Base-by-base conservation (phyloP, 139 green algal genomes). In the Diplosphaera chodatii region DNA sequence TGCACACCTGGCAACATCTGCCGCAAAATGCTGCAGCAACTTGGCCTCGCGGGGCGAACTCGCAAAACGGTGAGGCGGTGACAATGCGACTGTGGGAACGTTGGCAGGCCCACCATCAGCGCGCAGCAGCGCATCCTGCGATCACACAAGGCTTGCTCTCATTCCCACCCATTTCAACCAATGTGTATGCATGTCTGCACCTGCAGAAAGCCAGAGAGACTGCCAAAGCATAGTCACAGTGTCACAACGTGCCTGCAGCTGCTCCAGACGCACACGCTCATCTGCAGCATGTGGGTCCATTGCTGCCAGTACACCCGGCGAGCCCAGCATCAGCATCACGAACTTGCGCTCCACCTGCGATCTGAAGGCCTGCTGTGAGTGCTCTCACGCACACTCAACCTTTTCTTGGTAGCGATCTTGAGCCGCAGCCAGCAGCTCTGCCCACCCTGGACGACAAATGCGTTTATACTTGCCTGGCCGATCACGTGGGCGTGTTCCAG, bases 261-360 rank as follows among this genome's bases (percentile, higher is more conserved):
- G 40, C 77, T 94, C 87, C 34, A 95, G 79, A 31, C 69, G 74
- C 30, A 95, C 85, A 15, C 89, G 81, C 76, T 94, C 88, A 34
- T 95, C 87, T n/a, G 88, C 88, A 22, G 90, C 90, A 77, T 96
- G 90, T 72, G 92, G 90, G 74, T 96, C 90, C 30, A 94, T 55
- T 1, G 87, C 64, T 23, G 85, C 70, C 69, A 95, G 67, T 62
- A 83, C 28, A 3, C 80, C 78, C n/a, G 28, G 31, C 8, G 69
- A 65, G 3, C 48, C 48, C 40, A 75, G 81, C 32, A 76, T 62
- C 4, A 86, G 28, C 0, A 87, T 32, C 25, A 94, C 62, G 55
- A 93, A 86, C 72, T 94, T 93, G 33, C 21, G 40, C 37, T 74
- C 82, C 37, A 89, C 72, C 71, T 90, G 85, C 15, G 16, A 48